A percentile compares a stretch with the other conserved stretches of the same genome.
Evolutionary conservation across 495 filamentous ascomycete genomes (phyloP).

Genomic region (Aspergillus asperescens): DNA sequence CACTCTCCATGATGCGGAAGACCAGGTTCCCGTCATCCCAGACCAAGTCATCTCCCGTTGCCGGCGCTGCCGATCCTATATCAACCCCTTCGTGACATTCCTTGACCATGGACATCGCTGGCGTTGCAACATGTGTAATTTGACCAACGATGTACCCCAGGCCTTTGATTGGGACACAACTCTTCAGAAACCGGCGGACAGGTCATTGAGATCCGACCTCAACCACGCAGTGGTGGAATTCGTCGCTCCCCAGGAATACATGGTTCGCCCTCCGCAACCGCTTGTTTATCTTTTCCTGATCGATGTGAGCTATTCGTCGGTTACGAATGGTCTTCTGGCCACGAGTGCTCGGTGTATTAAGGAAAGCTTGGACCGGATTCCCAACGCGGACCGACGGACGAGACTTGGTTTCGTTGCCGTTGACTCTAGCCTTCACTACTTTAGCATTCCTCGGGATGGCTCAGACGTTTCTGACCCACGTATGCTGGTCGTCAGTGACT

Average conservation of each 20-base stretch:
- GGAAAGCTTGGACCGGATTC: slow-evolving; percentile 93
- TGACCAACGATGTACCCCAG: slow-evolving; percentile 97
- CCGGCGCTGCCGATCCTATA: slow-evolving; percentile 90
- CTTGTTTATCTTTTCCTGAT: slow-evolving; percentile 97
- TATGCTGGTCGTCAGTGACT: slow-evolving; percentile 92
- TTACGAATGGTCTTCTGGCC: slow-evolving; percentile 88
- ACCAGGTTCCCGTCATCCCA: slow-evolving; percentile 82
- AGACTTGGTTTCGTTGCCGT: slow-evolving; percentile 93
- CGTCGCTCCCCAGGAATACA: slow-evolving; percentile 96
- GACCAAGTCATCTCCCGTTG: slow-evolving; percentile 97
- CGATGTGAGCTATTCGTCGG: slow-evolving; percentile 89
- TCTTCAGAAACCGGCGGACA: slow-evolving; percentile 79
- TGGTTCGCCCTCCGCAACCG: slow-evolving; percentile 96
- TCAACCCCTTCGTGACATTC: slow-evolving; percentile 95
- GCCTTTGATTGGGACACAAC: slow-evolving; percentile 97
- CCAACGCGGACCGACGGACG: slow-evolving; percentile 90
- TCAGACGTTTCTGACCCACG: slow-evolving; percentile 74
- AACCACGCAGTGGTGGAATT: slow-evolving; percentile 96
- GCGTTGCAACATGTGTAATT: slow-evolving; percentile 99
- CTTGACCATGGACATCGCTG: slow-evolving; percentile 95
- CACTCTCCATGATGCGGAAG: slow-evolving; percentile 86
- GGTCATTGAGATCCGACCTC: slow-evolving; percentile 83
- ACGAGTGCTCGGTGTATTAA: slow-evolving; percentile 90
- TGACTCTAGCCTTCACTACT: slow-evolving; percentile 93
- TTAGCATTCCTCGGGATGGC: slow-evolving; percentile 82